A percentile compares a stretch with the other conserved stretches of the same genome.
Evolutionary conservation across 2,329 filamentous ascomycete species (phyloP).

Genomic region (Plenodomus biglobosus): DNA sequence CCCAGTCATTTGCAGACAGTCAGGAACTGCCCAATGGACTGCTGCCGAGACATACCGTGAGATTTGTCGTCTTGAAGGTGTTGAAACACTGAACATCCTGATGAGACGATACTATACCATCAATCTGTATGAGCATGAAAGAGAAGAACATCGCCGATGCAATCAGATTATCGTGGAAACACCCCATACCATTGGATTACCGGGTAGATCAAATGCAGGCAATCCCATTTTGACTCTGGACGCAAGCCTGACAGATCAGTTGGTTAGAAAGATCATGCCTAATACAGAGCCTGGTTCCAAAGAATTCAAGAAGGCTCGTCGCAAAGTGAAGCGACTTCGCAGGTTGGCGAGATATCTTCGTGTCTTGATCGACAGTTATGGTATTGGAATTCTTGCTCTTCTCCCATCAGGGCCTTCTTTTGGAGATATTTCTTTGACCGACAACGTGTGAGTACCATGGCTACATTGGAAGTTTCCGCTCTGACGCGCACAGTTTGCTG

Average conservation of each 20-base stretch:
- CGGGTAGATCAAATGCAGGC: background rate
- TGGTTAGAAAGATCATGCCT: background rate
- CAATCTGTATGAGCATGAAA: background rate
- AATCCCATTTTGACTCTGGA: background rate
- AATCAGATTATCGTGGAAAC: background rate
- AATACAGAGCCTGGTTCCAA: background rate
- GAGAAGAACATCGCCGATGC: background rate
- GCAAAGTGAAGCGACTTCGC: constrained; percentile 3
- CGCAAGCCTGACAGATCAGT: background rate
- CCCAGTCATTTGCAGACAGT: background rate
- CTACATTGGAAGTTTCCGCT: background rate
- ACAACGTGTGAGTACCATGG: constrained; percentile 3
- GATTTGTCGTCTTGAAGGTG: constrained; percentile 3
- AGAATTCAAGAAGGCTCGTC: background rate
- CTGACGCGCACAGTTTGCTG: background rate
- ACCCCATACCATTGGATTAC: background rate
- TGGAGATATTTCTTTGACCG: constrained; percentile 3
- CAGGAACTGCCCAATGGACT: background rate
- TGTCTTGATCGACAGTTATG: background rate
- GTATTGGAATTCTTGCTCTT: constrained; percentile 5
- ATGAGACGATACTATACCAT: constrained; percentile 1
- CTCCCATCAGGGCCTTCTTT: constrained; percentile 8
- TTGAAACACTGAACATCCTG: background rate
- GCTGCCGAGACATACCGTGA: background rate
- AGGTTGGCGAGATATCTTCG: constrained; percentile 1